These are phyloP conservation scores for Blepharisma undulans DNA, from an alignment of 169 alveolate species.

Conservation along the genomic window DNA sequence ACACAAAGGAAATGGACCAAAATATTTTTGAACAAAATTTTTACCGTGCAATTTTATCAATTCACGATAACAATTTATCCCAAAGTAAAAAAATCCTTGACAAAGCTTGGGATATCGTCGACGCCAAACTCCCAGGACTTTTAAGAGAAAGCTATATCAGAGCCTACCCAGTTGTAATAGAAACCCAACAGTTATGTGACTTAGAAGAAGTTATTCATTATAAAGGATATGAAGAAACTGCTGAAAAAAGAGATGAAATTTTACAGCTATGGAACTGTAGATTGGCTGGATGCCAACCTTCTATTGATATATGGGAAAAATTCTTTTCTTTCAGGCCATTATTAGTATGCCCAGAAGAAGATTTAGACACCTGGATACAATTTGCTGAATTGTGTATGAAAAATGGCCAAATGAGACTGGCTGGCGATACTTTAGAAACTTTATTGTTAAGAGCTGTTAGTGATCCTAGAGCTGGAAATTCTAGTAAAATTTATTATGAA, in stretches of 20 bases:
- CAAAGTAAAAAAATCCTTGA: slow-evolving; percentile 76
- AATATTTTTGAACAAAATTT: slow-evolving; percentile 80
- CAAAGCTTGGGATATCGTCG: slow-evolving; percentile 82
- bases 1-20: slow-evolving; percentile 60
- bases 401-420: slow-evolving; percentile 41
- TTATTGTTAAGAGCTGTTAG: slow-evolving; percentile 43
- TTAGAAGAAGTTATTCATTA: slow-evolving; percentile 89
- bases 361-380: slow-evolving; percentile 48
- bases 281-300: slow-evolving; percentile 42
- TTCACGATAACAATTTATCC: slow-evolving; percentile 67
- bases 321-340: slow-evolving; percentile 47
- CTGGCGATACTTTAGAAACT: slow-evolving; percentile 39
- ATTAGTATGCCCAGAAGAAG: slow-evolving; percentile 45
- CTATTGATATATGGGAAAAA: slow-evolving; percentile 63
- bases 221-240: slow-evolving; percentile 62
- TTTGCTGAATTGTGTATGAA: slow-evolving; percentile 48
- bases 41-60: slow-evolving; percentile 78
- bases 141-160: slow-evolving; percentile 88
- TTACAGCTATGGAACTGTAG: slow-evolving; percentile 74
- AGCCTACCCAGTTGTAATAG: slow-evolving; percentile 86
- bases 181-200: slow-evolving; percentile 83
- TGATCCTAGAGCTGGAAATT: slow-evolving; percentile 35
- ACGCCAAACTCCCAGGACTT: slow-evolving; percentile 83
- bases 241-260: slow-evolving; percentile 63
- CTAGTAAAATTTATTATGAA: slow-evolving; percentile 28